Evolutionary conservation across 257 asterid genomes (phyloP), one percentile per base, ranked within the genome.

Genomic region (Fraxinus anomala): DNA sequence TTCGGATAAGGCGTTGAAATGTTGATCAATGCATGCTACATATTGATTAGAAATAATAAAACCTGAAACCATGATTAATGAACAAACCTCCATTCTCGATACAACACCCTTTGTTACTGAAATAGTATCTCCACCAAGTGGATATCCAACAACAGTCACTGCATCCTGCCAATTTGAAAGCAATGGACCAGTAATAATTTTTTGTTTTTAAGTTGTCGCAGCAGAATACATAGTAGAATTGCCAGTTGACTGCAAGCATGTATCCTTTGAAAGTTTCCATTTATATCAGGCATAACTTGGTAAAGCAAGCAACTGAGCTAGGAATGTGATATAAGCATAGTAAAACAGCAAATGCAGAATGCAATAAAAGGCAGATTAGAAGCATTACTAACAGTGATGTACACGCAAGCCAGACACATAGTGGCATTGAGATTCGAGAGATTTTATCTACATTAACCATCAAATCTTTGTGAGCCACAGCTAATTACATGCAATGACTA

Each of bases 91-190:
- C 75, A 94, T 94, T 85, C 99, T 88, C 47, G 99, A 94, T 63
- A 94, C 99, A n/a, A 94, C 99, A 79, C 99, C 99, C 87, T 94
- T 94, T 9, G 97, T 92, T 75, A 94, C 99, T 56, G 97, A 94
- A 80, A 94, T 94, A 75, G 99, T 94, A 86, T 94, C 97, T 70
- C 99, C 99, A 80, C 99, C 99, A 80, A 94, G 97, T 0, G 99
- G 99, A 86, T 94, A 94, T 40, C 99, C 99, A 47, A 94, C 97
- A 80, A 94, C 97, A 74, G 99, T 94, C 71, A 94, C 99, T 1
- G 97, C 76, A 82, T 94, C 97, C 97, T 92, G 92, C 87, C 77
- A 76, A 44, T 78, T 72, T 78, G 71, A 79, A 76, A 76, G 56
- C 44, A 42, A 74, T 76, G 78, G 40, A 79, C 31, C 68, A 39